phyloP scores from a whole-genome alignment of 495 filamentous ascomycete genomes.

The Clohesyomyces aquaticus region DNA sequence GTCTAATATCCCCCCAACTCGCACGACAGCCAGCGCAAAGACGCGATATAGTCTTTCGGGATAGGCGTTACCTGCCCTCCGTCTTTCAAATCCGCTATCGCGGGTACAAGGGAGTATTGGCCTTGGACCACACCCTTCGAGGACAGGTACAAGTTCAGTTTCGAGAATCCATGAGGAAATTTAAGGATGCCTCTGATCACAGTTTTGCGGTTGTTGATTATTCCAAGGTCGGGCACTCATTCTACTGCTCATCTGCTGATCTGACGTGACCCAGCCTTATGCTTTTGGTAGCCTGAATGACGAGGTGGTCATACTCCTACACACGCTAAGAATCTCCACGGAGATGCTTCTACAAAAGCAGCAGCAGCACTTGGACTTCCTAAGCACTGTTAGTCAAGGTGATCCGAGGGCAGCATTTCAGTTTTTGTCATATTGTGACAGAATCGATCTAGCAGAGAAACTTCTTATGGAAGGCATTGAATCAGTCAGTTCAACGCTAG shows the following conservation, averaged over 20 bases:
- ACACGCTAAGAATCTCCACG: conserved; percentile 50
- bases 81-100: conserved; percentile 57
- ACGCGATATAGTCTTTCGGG: conserved; percentile 49
- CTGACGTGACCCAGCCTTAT: conserved; percentile 52
- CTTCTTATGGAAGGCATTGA: conserved; percentile 54
- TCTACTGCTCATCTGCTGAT: background rate
- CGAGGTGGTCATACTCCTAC: conserved; percentile 53
- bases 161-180: conserved; percentile 59
- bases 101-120: conserved; percentile 58
- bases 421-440: conserved; percentile 51
- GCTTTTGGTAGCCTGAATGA: conserved; percentile 56
- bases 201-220: conserved; percentile 55
- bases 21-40: conserved; percentile 48
- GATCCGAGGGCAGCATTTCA: conserved; percentile 50
- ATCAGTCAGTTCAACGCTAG: conserved; percentile 41
- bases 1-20: conserved; percentile 50
- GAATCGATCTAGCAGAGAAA: conserved; percentile 51
- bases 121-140: conserved; percentile 50
- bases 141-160: conserved; percentile 48
- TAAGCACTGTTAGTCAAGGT: conserved; percentile 41
- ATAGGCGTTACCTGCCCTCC: conserved; percentile 53
- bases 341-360: conserved; percentile 52
- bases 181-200: conserved; percentile 50
- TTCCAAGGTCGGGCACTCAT: conserved; percentile 48
- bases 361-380: conserved; percentile 50